Evolutionary conservation across 768 basidiomycete genomes (phyloP).

Genomic region (Floccularia luteovirens): DNA sequence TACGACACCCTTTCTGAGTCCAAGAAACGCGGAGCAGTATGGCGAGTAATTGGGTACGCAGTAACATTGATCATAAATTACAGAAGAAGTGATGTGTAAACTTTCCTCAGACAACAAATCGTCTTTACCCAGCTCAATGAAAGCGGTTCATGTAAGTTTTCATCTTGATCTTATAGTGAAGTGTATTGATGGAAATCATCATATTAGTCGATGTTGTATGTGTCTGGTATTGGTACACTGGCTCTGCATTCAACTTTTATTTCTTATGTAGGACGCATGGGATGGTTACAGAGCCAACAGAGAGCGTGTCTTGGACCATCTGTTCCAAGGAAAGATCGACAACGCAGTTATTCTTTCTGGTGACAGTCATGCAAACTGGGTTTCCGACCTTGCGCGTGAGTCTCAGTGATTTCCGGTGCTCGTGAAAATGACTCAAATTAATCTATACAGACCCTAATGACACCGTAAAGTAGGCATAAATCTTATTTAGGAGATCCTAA

Average conservation of each 20-base stretch:
- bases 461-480: conserved; percentile 32
- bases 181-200: neutral
- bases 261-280: conserved; percentile 41
- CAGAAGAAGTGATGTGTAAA: neutral
- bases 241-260: conserved; percentile 10
- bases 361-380: conserved; percentile 58
- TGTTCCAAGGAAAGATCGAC: conserved; percentile 39
- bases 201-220: conserved; percentile 13
- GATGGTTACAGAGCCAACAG: conserved; percentile 51
- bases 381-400: conserved; percentile 47
- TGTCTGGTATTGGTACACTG: conserved; percentile 11
- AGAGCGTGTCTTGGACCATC: conserved; percentile 38
- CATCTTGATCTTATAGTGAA: neutral
- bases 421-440: neutral
- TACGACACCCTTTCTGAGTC: conserved; percentile 37
- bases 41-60: conserved; percentile 44
- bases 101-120: conserved; percentile 38
- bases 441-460: conserved; percentile 36
- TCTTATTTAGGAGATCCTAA: neutral
- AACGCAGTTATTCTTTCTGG: conserved; percentile 52
- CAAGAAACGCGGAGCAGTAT: conserved; percentile 36
- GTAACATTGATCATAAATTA: neutral
- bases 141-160: conserved; percentile 22
- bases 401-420: conserved; percentile 3
- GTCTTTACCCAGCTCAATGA: conserved; percentile 43